Evolutionary conservation across 331 rosid genomes (phyloP).

Genomic region (Malus hybrid): DNA sequence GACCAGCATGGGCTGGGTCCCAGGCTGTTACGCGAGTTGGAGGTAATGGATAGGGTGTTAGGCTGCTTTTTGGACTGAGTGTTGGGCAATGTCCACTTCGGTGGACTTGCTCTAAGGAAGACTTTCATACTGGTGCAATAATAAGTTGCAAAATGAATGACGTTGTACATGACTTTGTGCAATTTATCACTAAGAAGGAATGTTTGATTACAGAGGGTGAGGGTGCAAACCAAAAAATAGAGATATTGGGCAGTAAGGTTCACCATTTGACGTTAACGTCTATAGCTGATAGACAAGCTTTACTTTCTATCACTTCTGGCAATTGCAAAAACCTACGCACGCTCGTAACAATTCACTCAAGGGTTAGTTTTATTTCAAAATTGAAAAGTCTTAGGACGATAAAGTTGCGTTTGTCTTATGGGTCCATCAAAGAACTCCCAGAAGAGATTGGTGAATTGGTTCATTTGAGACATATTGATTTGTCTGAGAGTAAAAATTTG

Average conservation of each 20-base stretch:
- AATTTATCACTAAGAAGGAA: neutral
- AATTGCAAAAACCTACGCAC: neutral
- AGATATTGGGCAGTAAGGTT: neutral
- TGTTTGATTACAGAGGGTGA: neutral
- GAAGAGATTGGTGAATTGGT: neutral
- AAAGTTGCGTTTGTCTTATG: neutral
- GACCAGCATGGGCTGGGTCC: no score
- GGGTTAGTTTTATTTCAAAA: neutral
- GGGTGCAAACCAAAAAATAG: no score
- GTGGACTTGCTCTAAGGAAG: no score
- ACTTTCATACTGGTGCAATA: no score
- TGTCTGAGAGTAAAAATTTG: neutral
- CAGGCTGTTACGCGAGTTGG: no score
- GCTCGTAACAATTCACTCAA: neutral
- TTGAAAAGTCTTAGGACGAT: neutral
- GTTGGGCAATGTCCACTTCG: no score
- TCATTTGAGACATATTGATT: slow-evolving; percentile 2
- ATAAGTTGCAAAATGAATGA: neutral
- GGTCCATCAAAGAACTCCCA: neutral
- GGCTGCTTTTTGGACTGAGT: no score
- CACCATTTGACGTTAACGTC: neutral
- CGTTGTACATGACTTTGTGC: neutral
- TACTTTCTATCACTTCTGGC: neutral
- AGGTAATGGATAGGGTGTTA: no score
- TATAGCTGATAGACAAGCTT: no score